These are phyloP conservation scores for Globisporangium sylvaticum DNA, from an alignment of 352 stramenopile genomes.

Conservation along the genomic window DNA sequence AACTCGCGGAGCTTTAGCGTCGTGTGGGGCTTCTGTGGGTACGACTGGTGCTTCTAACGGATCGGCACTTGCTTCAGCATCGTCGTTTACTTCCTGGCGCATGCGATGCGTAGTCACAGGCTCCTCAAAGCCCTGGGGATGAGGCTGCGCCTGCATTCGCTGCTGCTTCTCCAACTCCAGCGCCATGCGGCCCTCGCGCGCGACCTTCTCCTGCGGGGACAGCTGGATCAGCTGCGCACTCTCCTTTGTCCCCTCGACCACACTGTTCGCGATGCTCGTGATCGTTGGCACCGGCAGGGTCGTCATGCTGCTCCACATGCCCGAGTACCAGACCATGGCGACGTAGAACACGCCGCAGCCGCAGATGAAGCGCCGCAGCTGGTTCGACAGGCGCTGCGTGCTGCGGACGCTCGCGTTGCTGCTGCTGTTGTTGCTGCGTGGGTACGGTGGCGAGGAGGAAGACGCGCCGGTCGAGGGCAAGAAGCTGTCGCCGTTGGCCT, in stretches of 20 bases:
- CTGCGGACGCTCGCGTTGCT: neutral
- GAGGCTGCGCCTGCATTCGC: neutral
- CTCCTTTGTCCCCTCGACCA: neutral
- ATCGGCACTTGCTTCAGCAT: neutral
- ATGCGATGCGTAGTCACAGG: neutral
- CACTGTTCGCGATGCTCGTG: neutral
- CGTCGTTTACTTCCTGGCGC: neutral
- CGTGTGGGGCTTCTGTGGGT: neutral
- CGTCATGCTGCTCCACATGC: constrained; percentile 11
- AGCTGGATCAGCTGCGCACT: neutral
- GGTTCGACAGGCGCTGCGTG: constrained; percentile 4
- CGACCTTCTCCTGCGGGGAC: constrained; percentile 3
- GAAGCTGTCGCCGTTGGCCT: constrained; percentile 6
- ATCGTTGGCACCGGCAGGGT: neutral
- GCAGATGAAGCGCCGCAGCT: constrained; percentile 18
- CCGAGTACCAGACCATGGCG: constrained; percentile 19
- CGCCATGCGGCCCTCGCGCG: neutral
- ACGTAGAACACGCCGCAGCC: constrained; percentile 26
- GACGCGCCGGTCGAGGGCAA: constrained; percentile 1
- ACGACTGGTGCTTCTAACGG: neutral
- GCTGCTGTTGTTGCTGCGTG: neutral
- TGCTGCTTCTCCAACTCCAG: neutral
- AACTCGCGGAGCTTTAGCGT: neutral
- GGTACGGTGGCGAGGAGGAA: neutral
- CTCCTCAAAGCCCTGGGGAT: neutral